These are phyloP conservation scores for Nicotiana attenuata DNA, from an alignment of 257 asterid species.

Conservation along the genomic window DNA sequence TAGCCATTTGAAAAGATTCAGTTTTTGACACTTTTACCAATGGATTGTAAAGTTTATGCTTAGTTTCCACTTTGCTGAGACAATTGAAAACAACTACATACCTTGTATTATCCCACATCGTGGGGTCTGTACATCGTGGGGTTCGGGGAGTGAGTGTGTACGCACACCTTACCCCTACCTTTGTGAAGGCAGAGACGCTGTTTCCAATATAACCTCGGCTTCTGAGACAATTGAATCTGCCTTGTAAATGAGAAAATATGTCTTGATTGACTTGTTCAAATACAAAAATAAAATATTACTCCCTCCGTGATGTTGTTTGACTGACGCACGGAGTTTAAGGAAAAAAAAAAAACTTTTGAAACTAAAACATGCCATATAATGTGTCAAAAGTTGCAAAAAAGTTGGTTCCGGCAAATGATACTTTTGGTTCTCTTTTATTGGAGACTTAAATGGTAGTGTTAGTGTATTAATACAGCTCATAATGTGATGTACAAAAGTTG, in stretches of 20 bases:
- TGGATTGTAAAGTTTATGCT: not conserved
- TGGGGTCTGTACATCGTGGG: too few relatives aligned
- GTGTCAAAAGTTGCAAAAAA: not conserved
- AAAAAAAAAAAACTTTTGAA: too few relatives aligned
- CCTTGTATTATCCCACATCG: too few relatives aligned
- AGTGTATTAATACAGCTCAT: not conserved
- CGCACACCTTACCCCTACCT: too few relatives aligned
- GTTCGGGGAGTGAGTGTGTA: too few relatives aligned
- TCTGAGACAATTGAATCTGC: not conserved
- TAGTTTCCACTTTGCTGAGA: not conserved
- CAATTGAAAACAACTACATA: too few relatives aligned
- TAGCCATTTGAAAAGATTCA: not conserved
- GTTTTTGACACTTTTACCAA: not conserved
- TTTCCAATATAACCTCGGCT: too few relatives aligned
- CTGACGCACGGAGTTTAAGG: too few relatives aligned
- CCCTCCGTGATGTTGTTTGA: too few relatives aligned
- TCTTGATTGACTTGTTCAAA: conserved; percentile 5
- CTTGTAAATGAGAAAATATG: not conserved
- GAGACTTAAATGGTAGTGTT: not conserved
- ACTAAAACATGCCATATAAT: accelerated
- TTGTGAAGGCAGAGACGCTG: too few relatives aligned
- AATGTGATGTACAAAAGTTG: not conserved
- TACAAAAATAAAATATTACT: not conserved
- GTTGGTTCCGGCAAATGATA: not conserved
- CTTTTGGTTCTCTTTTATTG: not conserved